Base-by-base conservation (phyloP, 169 alveolate species). In the Plasmodium sp. region DNA sequence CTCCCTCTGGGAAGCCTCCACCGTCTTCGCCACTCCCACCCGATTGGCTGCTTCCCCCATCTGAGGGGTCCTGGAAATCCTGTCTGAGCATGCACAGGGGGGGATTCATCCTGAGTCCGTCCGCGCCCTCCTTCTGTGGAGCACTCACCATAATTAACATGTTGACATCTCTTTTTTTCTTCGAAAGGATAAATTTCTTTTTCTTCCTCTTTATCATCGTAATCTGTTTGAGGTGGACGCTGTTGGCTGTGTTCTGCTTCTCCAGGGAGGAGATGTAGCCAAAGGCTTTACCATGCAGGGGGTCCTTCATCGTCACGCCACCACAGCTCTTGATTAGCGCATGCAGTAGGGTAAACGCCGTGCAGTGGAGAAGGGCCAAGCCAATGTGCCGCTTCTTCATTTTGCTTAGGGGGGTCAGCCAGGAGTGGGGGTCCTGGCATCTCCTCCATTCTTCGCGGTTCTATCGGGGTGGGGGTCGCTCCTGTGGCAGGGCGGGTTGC, bases 221-320 rank as follows among this genome's bases (percentile, higher is more conserved):
- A 2, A 81, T 27, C 22, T 91, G 74, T 81, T 67, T 81, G 1
- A 81, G 12, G 41, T 45, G 71, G 75, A 43, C 51, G 45, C 72
- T 36, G 39, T 31, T 81, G 12, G 33, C 45, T 1, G 81, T 48
- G 18, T 81, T 91, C 45, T 81, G 95, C 18, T 91, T 91, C 41
- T 91, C 95, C 14, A 71, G 56, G 16, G 92, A 91, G 18, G 95
- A 72, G 27, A 91, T 91, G 39, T 91, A 91, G 43, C 80, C 48
- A 6, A 80, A 7, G 3, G 34, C 43, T 14, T 31, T 51, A 14
- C 0, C 4, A 56, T 31, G 9, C 14, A 43, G 75, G 2, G 62
- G 62, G 22, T 51, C 7, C 71, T 12, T 45, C 48, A 41, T 72
- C 72, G n/a, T 18, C 33, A 18, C 5, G 7, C 43, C 34, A 67